Evolutionary conservation across 192 early-diverging fungal species (phyloP).

Genomic region (Kappamyces sp.): DNA sequence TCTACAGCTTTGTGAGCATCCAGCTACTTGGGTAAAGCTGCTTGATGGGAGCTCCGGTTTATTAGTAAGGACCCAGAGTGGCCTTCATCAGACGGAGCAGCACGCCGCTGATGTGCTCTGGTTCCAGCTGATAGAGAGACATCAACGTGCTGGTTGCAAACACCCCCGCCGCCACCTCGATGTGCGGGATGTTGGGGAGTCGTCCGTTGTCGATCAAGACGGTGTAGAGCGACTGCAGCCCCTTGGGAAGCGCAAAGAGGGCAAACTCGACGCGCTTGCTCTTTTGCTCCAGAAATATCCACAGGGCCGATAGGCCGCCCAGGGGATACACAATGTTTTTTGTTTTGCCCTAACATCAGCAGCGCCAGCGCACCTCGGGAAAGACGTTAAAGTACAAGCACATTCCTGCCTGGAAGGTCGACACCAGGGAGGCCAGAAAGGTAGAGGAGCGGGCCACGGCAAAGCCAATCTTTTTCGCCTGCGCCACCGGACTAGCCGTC

Average conservation of each 20-base stretch:
- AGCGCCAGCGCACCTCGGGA: constrained; percentile 43
- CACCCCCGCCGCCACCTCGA: no score
- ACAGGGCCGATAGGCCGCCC: constrained; percentile 51
- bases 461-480: constrained; percentile 36
- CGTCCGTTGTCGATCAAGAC: constrained; percentile 56
- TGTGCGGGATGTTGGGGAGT: constrained; percentile 51
- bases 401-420: constrained; percentile 61
- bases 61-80: no score
- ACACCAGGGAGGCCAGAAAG: constrained; percentile 61
- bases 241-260: constrained; percentile 74
- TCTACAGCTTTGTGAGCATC: no score
- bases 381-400: constrained; percentile 59
- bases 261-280: constrained; percentile 61
- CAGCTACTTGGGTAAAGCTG: no score
- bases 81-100: no score
- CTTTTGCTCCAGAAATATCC: constrained; percentile 70
- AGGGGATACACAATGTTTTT: no score
- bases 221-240: constrained; percentile 57
- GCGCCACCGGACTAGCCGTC: constrained; percentile 41
- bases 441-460: constrained; percentile 54
- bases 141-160: no score
- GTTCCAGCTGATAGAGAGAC: no score
- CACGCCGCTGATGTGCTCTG: no score
- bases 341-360: constrained; percentile 61
- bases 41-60: no score